Evolutionary conservation across 108 stramenopile species (phyloP).

Genomic region (Skeletonema grethae): DNA sequence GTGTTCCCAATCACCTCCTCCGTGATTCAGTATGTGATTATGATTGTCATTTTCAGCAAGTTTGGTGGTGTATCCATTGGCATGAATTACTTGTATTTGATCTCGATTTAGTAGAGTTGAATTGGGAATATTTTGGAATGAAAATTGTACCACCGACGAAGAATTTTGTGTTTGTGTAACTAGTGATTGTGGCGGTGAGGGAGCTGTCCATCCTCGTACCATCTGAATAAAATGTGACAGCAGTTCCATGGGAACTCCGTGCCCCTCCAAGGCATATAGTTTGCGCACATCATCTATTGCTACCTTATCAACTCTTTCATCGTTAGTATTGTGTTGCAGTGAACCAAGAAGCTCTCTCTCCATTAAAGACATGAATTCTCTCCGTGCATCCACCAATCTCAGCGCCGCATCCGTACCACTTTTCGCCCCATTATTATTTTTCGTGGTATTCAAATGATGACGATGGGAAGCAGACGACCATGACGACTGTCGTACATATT

Average conservation of each 20-base stretch:
- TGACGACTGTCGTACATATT: conserved; percentile 15
- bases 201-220: conserved; percentile 12
- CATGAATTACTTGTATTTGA: conserved; percentile 14
- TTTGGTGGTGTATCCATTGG: conserved; percentile 3
- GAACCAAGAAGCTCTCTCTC: conserved; percentile 2
- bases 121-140: conserved; percentile 17
- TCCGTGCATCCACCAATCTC: conserved; percentile 22
- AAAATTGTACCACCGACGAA: conserved; percentile 10
- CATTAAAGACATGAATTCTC: conserved; percentile 15
- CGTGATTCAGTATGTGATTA: neutral
- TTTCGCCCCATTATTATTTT: conserved; percentile 6
- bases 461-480: neutral
- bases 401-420: conserved; percentile 30
- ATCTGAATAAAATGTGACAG: conserved; percentile 10
- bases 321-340: neutral
- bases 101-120: conserved; percentile 26
- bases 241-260: conserved; percentile 29
- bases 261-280: conserved; percentile 23
- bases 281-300: conserved; percentile 1
- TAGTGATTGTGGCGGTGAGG: neutral
- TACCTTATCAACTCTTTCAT: neutral
- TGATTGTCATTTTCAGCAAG: neutral
- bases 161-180: neutral
- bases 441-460: neutral
- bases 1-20: conserved; percentile 22